Base-by-base conservation (phyloP, 495 filamentous ascomycete species). In the Pyrenula massariospora region DNA sequence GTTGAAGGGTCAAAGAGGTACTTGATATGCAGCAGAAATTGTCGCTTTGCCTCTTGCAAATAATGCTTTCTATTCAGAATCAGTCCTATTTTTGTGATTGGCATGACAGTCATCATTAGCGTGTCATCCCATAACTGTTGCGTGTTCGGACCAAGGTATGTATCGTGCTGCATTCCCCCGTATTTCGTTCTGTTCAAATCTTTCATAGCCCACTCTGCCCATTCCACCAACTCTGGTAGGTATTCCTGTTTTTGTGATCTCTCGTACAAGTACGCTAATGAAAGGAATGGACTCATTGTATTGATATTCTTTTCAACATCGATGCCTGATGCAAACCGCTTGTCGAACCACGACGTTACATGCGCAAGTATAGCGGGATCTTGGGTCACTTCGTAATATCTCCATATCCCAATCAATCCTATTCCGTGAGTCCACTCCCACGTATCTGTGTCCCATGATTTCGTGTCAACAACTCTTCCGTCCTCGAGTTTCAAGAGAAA, bases 361-460 rank as follows among this genome's bases (percentile, higher is more conserved):
- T 83, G 77, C 22, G 67, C 60, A 1, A 86, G 71, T 15, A 77
- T 66, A 2, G 65, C 64, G 0, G 63, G 56, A 50, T 81, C 76
- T 21, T 76, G 79, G 0, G 83, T 86, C 31, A 88, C 63, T 50
- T 79, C 76, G 71, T 87, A 82, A 73, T 88, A 88, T 54, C 87
- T 80, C 80, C 81, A 89, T 51, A 89, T 76, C n/a, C 86, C 84
- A 64, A 88, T 88, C 3, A 89, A 76, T 0, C 86, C 85, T 57
- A 89, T 80, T 5, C 86, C 85, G 66, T 89, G 86, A 2, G 86
- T 89, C 86, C 86, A 89, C 73, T 89, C 86, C 85, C 85, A 89
- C 59, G 81, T 83, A 48, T 79, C 67, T 15, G 31, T 42, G 15
- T 42, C 31, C 86, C 85, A 89, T 48, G 83, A 85, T 67, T 89